Conservation (phyloP, 108 stramenopile genomes). For the Cyclotella kingstonii region DNA sequence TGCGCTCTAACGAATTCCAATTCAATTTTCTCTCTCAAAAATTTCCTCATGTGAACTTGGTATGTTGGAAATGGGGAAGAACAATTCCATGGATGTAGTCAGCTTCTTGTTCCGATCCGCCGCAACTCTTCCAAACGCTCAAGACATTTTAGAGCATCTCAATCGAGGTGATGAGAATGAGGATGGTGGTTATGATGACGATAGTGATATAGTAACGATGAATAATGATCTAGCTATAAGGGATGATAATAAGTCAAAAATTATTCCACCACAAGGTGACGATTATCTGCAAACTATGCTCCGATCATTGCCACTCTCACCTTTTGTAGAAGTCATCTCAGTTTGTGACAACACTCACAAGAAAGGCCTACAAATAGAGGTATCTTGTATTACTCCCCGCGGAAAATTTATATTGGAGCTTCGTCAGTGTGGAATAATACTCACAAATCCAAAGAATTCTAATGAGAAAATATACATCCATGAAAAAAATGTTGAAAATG, state of each 20-base stretch:
- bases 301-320: neutral
- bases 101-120: conserved; percentile 41
- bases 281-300: neutral
- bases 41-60: no score
- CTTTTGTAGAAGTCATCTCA: neutral
- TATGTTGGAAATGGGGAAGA: neutral
- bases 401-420: conserved; percentile 49
- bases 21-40: no score
- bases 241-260: neutral
- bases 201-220: conserved; percentile 2
- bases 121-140: conserved; percentile 39
- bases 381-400: conserved; percentile 56
- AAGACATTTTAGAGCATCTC: conserved; percentile 40
- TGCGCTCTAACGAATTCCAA: no score
- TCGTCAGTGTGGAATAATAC: conserved; percentile 39
- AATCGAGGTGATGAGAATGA: conserved; percentile 25
- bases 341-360: neutral
- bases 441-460: conserved; percentile 40
- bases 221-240: neutral
- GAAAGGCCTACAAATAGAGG: conserved; percentile 27
- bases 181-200: neutral
- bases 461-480: conserved; percentile 35
- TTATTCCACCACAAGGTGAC: neutral
- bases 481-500: conserved; percentile 19
- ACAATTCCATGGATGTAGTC: conserved; percentile 38